phyloP scores from a whole-genome alignment of 129 eudicot species.

The Helianthus annuus region DNA sequence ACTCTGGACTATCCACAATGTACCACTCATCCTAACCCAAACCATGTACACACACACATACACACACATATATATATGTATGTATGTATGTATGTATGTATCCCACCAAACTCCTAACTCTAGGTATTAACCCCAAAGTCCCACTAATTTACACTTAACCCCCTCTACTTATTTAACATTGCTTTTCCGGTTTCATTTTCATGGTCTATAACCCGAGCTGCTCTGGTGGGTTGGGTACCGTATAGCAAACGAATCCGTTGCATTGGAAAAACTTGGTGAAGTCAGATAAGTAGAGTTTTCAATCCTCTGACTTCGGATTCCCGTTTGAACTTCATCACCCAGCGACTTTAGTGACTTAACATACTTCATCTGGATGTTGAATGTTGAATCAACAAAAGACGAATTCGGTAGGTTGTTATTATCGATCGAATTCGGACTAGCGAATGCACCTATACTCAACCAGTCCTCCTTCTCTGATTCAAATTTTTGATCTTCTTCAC shows the following conservation, averaged over 20 bases:
- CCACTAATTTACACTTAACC: constrained; percentile 25
- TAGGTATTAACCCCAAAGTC: not conserved
- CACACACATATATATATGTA: too few species aligned
- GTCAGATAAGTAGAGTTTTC: constrained; percentile 42
- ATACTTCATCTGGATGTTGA: constrained; percentile 39
- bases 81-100: not conserved
- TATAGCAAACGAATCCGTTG: constrained; percentile 61
- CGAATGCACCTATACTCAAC: constrained; percentile 53
- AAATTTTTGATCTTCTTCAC: constrained; percentile 48
- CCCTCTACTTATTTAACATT: constrained; percentile 18
- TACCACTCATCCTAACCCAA: constrained; percentile 6
- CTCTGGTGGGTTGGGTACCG: constrained; percentile 59
- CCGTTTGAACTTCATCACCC: constrained; percentile 57
- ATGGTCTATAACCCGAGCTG: constrained; percentile 44
- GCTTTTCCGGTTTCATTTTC: not conserved
- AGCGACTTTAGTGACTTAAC: not conserved
- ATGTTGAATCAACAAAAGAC: constrained; percentile 34
- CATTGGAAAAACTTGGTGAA: constrained; percentile 24
- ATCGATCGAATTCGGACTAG: constrained; percentile 15
- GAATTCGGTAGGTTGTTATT: not conserved
- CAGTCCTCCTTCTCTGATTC: constrained; percentile 64
- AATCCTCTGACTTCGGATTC: constrained; percentile 41
- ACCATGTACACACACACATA: not conserved
- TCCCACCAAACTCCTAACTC: constrained; percentile 23
- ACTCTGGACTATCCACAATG: too few species aligned